Conservation (phyloP, 108 stramenopile species). For the Conticribra guillardii region DNA sequence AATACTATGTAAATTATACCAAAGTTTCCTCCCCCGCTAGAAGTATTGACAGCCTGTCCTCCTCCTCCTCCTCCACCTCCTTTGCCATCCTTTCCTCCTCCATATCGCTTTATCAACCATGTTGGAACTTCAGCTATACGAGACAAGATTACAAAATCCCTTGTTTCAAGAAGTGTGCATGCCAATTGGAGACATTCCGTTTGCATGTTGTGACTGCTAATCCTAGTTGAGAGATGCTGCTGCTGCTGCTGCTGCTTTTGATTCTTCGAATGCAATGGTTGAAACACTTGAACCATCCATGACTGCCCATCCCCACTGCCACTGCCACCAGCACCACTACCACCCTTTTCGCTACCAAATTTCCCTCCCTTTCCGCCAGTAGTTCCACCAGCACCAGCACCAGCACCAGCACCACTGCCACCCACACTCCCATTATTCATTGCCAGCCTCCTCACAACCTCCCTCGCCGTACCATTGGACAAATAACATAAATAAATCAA, state of each 20-base stretch:
- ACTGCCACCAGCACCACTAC: conserved; percentile 2
- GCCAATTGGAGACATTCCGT: conserved; percentile 36
- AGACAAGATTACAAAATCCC: conserved; percentile 31
- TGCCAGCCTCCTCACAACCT: conserved; percentile 49
- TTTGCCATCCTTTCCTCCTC: conserved; percentile 14
- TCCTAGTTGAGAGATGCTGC: background rate
- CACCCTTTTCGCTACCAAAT: background rate
- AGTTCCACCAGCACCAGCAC: background rate
- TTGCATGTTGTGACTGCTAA: conserved; percentile 6
- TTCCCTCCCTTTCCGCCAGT: conserved; percentile 2
- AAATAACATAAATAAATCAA: conserved; percentile 31
- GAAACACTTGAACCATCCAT: conserved; percentile 26
- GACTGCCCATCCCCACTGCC: background rate
- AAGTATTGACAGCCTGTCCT: background rate
- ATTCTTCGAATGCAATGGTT: background rate
- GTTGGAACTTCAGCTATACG: conserved; percentile 26
- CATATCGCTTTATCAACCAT: conserved; percentile 17
- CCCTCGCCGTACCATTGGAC: conserved; percentile 55
- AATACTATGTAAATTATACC: conserved; percentile 25
- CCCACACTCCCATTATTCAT: background rate
- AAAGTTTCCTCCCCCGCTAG: conserved; percentile 3
- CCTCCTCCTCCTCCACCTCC: background rate
- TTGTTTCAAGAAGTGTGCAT: conserved; percentile 41
- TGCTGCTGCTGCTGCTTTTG: conserved; percentile 33
- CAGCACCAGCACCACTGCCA: background rate